Evolutionary conservation across 73 alveolate genomes (phyloP).

Genomic region (Paramecium biaurelia): DNA sequence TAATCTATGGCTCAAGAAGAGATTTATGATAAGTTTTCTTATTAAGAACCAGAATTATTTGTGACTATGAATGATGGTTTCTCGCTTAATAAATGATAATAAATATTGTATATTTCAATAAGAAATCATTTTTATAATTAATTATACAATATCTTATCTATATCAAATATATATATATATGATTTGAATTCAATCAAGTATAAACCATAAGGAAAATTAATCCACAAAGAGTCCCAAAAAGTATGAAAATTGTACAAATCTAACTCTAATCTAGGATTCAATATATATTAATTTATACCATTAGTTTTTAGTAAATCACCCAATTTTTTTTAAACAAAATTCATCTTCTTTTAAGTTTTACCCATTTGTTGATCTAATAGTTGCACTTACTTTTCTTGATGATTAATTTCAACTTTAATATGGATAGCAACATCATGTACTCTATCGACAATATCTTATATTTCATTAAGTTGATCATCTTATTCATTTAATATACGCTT

Average conservation of each 20-base stretch:
- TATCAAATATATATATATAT: too few species aligned
- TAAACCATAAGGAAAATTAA: not conserved
- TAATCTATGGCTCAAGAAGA: not conserved
- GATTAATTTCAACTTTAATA: not conserved
- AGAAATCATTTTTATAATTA: not conserved
- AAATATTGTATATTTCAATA: not conserved
- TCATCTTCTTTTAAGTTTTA: not conserved
- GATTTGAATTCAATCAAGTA: not conserved
- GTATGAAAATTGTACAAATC: not conserved
- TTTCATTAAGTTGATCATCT: not conserved
- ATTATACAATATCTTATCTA: not conserved
- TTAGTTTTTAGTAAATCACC: not conserved
- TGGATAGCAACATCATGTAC: not conserved
- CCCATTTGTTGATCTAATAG: not conserved
- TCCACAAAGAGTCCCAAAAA: not conserved
- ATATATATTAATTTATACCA: not conserved
- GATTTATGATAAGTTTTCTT: conserved; percentile 30
- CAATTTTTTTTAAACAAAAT: not conserved
- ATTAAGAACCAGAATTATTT: conserved; percentile 24
- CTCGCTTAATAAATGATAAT: conserved; percentile 4
- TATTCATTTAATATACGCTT: not conserved
- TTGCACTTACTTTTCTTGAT: not conserved
- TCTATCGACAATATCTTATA: not conserved
- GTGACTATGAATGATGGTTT: not conserved
- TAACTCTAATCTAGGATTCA: not conserved